These are phyloP conservation scores for Kodamaea nitidulidarum DNA, from an alignment of 805 yeast genomes.

Conservation along the genomic window DNA sequence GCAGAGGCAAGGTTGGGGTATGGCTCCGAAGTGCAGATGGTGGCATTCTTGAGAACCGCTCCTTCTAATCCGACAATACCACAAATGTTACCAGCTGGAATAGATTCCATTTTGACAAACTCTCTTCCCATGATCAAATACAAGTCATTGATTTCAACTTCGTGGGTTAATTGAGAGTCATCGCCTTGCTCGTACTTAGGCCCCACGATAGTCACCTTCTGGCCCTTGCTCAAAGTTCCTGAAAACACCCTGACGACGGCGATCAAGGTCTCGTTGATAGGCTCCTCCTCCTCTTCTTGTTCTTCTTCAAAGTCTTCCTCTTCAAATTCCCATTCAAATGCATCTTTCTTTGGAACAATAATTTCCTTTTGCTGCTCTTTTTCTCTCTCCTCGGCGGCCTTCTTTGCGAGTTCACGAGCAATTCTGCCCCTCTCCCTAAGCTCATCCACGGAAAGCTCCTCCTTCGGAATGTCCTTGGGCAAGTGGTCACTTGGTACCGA, in stretches of 20 bases:
- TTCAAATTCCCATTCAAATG: slow-evolving; percentile 45
- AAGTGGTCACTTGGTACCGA: slow-evolving; percentile 80
- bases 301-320: slow-evolving; percentile 43
- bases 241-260: slow-evolving; percentile 89
- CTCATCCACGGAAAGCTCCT: slow-evolving; percentile 47
- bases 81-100: slow-evolving; percentile 92
- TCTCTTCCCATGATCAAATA: slow-evolving; percentile 92
- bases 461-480: slow-evolving; percentile 50
- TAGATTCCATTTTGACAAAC: slow-evolving; percentile 66
- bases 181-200: slow-evolving; percentile 77
- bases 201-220: slow-evolving; percentile 69
- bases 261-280: slow-evolving; percentile 61
- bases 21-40: slow-evolving; percentile 53
- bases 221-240: slow-evolving; percentile 76
- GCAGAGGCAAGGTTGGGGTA: slow-evolving; percentile 59
- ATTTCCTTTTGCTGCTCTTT: slow-evolving; percentile 16
- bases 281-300: slow-evolving; percentile 44
- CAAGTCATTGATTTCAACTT: slow-evolving; percentile 61
- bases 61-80: slow-evolving; percentile 92
- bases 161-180: slow-evolving; percentile 42
- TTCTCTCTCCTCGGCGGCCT: slow-evolving; percentile 54
- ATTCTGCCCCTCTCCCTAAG: slow-evolving; percentile 56
- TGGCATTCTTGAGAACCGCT: slow-evolving; percentile 79
- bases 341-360: slow-evolving; percentile 28
- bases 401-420: slow-evolving; percentile 64